These are phyloP conservation scores for Agastache rugosa DNA, from an alignment of 257 asterid genomes.

Conservation along the genomic window DNA sequence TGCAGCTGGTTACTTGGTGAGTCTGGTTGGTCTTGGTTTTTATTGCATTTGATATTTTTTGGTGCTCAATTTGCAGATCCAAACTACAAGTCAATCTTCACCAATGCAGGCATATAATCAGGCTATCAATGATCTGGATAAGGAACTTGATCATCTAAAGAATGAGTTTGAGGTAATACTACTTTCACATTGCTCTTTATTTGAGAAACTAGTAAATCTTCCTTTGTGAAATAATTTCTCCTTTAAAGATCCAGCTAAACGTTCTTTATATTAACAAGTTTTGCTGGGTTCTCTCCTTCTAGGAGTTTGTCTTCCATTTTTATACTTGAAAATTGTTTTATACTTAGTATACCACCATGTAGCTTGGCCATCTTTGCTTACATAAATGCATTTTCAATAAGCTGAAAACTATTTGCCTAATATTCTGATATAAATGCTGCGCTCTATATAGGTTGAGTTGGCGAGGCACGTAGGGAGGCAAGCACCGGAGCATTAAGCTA, in stretches of 20 bases:
- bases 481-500: slow-evolving; percentile 42
- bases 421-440: slow-evolving; percentile 4
- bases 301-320: neutral
- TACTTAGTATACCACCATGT: neutral
- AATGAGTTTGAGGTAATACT: slow-evolving; percentile 74
- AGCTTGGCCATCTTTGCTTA: neutral
- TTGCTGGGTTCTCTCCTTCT: neutral
- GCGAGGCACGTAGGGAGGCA: slow-evolving; percentile 43
- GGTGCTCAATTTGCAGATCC: slow-evolving; percentile 63
- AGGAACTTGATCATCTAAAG: slow-evolving; percentile 90
- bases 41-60: slow-evolving; percentile 21
- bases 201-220: neutral
- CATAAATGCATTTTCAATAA: neutral
- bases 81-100: slow-evolving; percentile 92
- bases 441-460: slow-evolving; percentile 48
- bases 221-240: neutral
- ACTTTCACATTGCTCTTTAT: slow-evolving; percentile 4
- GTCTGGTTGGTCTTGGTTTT: neutral
- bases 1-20: neutral
- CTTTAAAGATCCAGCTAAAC: no score
- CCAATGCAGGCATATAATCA: slow-evolving; percentile 99
- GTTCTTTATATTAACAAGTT: neutral
- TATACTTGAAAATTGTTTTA: neutral
- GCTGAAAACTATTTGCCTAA: slow-evolving; percentile 3
- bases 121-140: slow-evolving; percentile 94